These are phyloP conservation scores for Ascochyta koolunga DNA, from an alignment of 2,329 filamentous ascomycete species.

Conservation along the genomic window DNA sequence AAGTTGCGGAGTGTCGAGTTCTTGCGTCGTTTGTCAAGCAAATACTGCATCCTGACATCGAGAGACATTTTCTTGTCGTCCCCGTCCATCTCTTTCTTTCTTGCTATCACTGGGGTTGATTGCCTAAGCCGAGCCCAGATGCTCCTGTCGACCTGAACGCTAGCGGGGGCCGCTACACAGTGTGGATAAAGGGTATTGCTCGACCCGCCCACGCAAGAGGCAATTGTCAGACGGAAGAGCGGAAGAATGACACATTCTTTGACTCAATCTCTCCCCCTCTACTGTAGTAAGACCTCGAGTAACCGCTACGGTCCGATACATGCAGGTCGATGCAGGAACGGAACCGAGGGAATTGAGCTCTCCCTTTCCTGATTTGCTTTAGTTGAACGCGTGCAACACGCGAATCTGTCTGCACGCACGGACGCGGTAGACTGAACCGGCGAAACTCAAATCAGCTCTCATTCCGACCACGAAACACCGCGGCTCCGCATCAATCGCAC, in stretches of 20 bases:
- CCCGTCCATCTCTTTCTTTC: constrained; percentile 17
- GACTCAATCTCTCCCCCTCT: constrained; percentile 2
- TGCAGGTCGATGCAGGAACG: constrained; percentile 3
- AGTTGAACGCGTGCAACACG: no score
- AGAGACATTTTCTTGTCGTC: constrained; percentile 14
- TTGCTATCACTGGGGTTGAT: background rate
- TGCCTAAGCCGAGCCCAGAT: constrained; percentile 3
- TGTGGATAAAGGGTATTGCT: background rate
- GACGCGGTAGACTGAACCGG: background rate
- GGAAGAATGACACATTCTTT: constrained; percentile 10
- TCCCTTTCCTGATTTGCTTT: background rate
- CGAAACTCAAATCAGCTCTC: background rate
- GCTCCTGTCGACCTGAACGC: constrained; percentile 1
- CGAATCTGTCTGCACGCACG: no score
- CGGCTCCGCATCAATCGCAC: constrained; percentile 5
- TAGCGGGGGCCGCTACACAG: constrained; percentile 9
- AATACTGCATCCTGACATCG: constrained; percentile 29
- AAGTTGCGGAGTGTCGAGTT: constrained; percentile 42
- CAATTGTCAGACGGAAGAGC: constrained; percentile 6
- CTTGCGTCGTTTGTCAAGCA: constrained; percentile 50
- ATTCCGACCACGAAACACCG: background rate
- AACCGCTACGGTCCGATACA: constrained; percentile 18
- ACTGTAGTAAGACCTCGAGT: constrained; percentile 18
- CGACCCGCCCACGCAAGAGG: constrained; percentile 1
- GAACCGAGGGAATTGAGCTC: background rate